A percentile compares a stretch with the other conserved stretches of the same genome.
Evolutionary conservation across 208 protist species (phyloP).

Genomic region (Trypanosoma platydactyli): DNA sequence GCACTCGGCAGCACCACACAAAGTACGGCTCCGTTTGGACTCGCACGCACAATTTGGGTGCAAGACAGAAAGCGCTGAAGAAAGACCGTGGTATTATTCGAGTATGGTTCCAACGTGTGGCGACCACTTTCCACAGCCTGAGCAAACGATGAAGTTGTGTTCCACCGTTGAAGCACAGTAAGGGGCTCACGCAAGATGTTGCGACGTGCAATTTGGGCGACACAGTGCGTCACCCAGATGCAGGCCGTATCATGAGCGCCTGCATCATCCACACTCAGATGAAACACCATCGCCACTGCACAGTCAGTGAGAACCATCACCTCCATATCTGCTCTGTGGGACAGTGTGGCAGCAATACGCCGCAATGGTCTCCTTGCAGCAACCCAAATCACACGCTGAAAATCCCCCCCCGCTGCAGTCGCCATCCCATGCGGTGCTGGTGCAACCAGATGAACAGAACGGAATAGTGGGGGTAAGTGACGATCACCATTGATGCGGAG

Average conservation of each 20-base stretch:
- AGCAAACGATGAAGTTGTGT: slow-evolving; percentile 5
- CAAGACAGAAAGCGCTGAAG: background rate
- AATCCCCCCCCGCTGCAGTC: background rate
- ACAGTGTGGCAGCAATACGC: background rate
- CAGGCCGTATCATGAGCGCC: background rate
- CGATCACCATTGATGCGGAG: background rate
- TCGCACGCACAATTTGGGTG: slow-evolving; percentile 14
- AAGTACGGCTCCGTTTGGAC: slow-evolving; percentile 25
- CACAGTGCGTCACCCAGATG: background rate
- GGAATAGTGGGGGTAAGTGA: background rate
- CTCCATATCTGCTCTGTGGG: background rate
- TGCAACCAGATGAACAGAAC: background rate
- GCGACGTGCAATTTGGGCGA: background rate
- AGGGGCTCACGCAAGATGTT: background rate
- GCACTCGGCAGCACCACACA: slow-evolving; percentile 9
- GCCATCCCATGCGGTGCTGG: background rate
- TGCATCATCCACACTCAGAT: background rate
- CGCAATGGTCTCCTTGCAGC: slow-evolving; percentile 4
- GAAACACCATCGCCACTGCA: slow-evolving; percentile 11
- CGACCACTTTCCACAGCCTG: background rate
- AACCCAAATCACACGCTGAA: slow-evolving; percentile 11
- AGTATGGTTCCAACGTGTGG: background rate
- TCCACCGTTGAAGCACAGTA: slow-evolving; percentile 12
- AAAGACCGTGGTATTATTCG: background rate
- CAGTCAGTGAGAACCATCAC: slow-evolving; percentile 6